Percentiles rank a stretch among this genome's conserved stretches.
Conservation (phyloP, 2,329 filamentous ascomycete genomes). For the Lithohypha guttulata region DNA sequence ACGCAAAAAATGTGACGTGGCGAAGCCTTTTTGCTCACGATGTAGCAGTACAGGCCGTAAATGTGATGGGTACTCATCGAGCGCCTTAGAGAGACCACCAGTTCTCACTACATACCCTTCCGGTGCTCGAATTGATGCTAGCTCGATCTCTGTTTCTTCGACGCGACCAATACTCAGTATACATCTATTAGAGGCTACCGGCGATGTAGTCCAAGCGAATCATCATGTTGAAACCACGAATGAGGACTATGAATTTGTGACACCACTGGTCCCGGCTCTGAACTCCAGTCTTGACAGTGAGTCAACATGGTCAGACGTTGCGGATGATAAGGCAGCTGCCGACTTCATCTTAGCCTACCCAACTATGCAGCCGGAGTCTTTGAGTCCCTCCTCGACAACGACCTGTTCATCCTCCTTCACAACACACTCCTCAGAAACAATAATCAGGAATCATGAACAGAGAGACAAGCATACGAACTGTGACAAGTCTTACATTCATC, state of each 20-base stretch:
- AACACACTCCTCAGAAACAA: constrained; percentile 15
- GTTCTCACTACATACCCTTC: no score
- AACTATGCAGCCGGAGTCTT: neutral
- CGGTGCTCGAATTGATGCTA: neutral
- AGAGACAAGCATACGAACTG: no score
- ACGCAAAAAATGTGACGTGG: constrained; percentile 27
- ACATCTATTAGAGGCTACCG: neutral
- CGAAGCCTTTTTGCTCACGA: constrained; percentile 23
- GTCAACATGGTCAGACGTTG: neutral
- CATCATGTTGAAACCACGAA: neutral
- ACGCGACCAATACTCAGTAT: neutral
- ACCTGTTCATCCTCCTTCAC: constrained; percentile 16
- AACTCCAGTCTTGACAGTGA: neutral
- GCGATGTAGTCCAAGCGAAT: neutral
- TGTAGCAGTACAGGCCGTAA: constrained; percentile 26
- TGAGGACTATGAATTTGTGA: neutral
- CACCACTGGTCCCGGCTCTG: neutral
- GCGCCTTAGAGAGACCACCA: no score
- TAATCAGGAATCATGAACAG: no score
- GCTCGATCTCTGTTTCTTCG: neutral
- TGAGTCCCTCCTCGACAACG: constrained; percentile 10
- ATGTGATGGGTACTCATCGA: constrained; percentile 24
- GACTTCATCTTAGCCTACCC: constrained; percentile 2
- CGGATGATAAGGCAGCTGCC: constrained; percentile 1
- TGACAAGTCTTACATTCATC: constrained; percentile 23